Base-by-base conservation (phyloP, 1,284 basidiomycete genomes). In the Melampsora americana region DNA sequence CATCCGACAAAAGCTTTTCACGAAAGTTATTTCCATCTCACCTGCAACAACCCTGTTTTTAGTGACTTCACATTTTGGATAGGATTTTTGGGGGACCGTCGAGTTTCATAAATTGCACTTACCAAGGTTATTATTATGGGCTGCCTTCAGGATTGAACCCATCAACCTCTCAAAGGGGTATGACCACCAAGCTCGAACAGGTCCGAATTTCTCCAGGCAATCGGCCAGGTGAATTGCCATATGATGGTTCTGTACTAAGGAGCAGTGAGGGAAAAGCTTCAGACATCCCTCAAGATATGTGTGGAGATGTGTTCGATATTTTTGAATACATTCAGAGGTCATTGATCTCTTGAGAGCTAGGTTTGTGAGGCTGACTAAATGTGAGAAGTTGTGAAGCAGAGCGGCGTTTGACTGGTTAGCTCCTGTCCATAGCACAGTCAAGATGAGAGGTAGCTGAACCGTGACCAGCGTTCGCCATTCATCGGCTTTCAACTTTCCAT, bases 401-500 rank as follows among this genome's bases (percentile, higher is more conserved):
- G 72, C 66, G 1, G 39, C 30, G 2, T 32, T 50, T 14, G 23
- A 7, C 0, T 56, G 59, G n/a, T 44, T 59, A 18, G 30, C 59
- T 20, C 26, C 14, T 11, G 50, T 42, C 66, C 66, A 75, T n/a
- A 61, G 61, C 7, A 68, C 65, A 7, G 72, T 65, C 1, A 68
- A 32, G 5, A 68, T 74, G 2, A 74, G 32, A 7, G 65, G 62
- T 23, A 74, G 53, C 26, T 67, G 53, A n/a, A 74, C 60, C 7
- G 50, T 67, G 1, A 42, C 39, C 5, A 42, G 39, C 12, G 39
- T 66, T 28, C 71, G 50, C 72, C 78, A 78, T 44, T 79, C 76
- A 23, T 79, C 69, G 0, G 79, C 78, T 59, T 72, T 78, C 9
- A 79, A 69, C 23, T 69, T 65, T 7, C 78, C 79, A 35, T 65